phyloP scores from a whole-genome alignment of 2,329 filamentous ascomycete species.

The Sclerotinia glacialis region DNA sequence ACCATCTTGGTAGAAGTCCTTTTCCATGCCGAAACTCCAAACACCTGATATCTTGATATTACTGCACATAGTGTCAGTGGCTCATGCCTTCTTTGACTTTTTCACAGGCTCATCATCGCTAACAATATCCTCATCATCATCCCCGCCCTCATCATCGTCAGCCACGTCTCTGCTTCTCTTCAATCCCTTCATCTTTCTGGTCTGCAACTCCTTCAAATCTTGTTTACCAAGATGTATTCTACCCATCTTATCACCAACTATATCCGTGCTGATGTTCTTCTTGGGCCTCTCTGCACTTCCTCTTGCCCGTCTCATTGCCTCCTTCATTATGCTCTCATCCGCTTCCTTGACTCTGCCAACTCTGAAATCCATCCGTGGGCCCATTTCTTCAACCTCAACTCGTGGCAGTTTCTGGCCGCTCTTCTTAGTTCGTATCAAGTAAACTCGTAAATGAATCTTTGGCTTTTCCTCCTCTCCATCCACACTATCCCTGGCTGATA shows the following conservation, averaged over 20 bases:
- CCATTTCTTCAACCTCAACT: slow-evolving; percentile 93
- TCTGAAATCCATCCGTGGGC: slow-evolving; percentile 87
- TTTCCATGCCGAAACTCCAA: slow-evolving; percentile 28
- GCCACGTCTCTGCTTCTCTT: slow-evolving; percentile 73
- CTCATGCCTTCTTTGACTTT: slow-evolving; percentile 35
- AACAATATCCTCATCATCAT: slow-evolving; percentile 48
- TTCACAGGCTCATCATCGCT: slow-evolving; percentile 38
- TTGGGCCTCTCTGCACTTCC: slow-evolving; percentile 73
- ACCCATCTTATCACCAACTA: slow-evolving; percentile 94
- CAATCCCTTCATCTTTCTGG: slow-evolving; percentile 98
- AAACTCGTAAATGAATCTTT: slow-evolving; percentile 68
- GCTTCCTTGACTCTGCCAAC: slow-evolving; percentile 78
- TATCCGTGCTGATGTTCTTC: slow-evolving; percentile 93
- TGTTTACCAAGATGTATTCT: slow-evolving; percentile 89
- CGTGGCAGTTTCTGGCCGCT: slow-evolving; percentile 83
- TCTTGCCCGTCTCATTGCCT: slow-evolving; percentile 84
- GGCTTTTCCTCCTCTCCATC: slow-evolving; percentile 51
- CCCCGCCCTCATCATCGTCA: slow-evolving; percentile 51
- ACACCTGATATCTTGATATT: slow-evolving; percentile 28
- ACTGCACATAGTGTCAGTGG: slow-evolving; percentile 23
- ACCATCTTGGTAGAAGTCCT: neutral
- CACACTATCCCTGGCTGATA: slow-evolving; percentile 67
- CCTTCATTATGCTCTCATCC: slow-evolving; percentile 77
- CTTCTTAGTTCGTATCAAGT: slow-evolving; percentile 81
- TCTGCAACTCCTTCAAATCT: slow-evolving; percentile 83